phyloP scores from a whole-genome alignment of 2,329 filamentous ascomycete species.

The Colletotrichum noveboracense region DNA sequence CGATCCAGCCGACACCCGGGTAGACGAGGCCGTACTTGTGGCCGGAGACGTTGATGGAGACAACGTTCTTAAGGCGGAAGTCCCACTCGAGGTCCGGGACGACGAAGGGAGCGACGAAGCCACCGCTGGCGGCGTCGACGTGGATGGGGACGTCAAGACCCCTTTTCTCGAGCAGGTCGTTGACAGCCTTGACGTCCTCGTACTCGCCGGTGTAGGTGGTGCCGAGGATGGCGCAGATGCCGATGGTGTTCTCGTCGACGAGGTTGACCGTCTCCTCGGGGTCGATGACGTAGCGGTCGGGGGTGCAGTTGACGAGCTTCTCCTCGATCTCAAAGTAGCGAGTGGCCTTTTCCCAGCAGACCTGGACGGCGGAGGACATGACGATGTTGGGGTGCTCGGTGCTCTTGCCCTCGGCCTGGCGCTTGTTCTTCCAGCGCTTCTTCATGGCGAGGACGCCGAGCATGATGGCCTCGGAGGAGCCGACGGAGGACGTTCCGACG shows the following conservation, averaged over 20 bases:
- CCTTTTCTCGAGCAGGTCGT: slow-evolving; percentile 80
- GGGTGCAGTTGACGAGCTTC: slow-evolving; percentile 73
- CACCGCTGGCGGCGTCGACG: slow-evolving; percentile 90
- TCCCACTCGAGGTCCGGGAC: slow-evolving; percentile 87
- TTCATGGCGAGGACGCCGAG: slow-evolving; percentile 89
- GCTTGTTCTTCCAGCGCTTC: slow-evolving; percentile 88
- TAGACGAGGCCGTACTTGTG: slow-evolving; percentile 85
- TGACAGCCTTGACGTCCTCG: slow-evolving; percentile 91
- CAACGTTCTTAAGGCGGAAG: slow-evolving; percentile 86
- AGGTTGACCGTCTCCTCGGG: slow-evolving; percentile 64
- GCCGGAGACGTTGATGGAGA: slow-evolving; percentile 92
- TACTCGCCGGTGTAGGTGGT: slow-evolving; percentile 97
- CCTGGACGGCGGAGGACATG: slow-evolving; percentile 96
- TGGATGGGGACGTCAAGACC: slow-evolving; percentile 86
- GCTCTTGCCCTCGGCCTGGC: slow-evolving; percentile 82
- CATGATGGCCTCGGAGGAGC: slow-evolving; percentile 90
- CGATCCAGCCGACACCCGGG: slow-evolving; percentile 91
- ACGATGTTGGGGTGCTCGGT: slow-evolving; percentile 85
- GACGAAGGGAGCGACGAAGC: slow-evolving; percentile 92
- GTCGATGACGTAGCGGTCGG: slow-evolving; percentile 67
- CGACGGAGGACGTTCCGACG: slow-evolving; percentile 87
- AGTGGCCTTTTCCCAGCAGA: slow-evolving; percentile 94
- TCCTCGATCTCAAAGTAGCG: slow-evolving; percentile 94
- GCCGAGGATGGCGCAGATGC: slow-evolving; percentile 89
- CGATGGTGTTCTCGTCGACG: slow-evolving; percentile 78